Percentiles rank a stretch among this genome's conserved stretches.
Conservation (phyloP, 768 basidiomycete genomes). For the Auricularia cornea region DNA sequence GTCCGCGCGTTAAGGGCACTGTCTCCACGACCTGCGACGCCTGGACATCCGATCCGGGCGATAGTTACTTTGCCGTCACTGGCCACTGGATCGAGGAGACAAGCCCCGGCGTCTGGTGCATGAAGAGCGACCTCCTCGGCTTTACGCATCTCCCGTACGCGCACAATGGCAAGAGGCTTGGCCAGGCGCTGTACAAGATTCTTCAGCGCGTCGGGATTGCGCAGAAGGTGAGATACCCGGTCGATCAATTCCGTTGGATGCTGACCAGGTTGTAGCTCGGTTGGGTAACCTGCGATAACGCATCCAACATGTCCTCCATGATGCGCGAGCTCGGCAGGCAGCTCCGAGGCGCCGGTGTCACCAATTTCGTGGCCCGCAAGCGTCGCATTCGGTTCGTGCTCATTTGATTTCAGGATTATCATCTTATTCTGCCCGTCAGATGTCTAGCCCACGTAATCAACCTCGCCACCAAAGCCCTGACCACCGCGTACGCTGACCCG, state of each 20-base stretch:
- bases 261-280: too few species aligned
- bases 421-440: conserved; percentile 7
- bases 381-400: conserved; percentile 12
- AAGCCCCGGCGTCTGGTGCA: conserved; percentile 16
- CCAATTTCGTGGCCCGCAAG: conserved; percentile 4
- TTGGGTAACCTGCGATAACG: conserved; percentile 31
- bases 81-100: conserved; percentile 4
- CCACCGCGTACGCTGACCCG: conserved; percentile 18
- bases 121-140: conserved; percentile 24
- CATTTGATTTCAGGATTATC: background rate
- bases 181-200: conserved; percentile 32
- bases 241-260: too few species aligned
- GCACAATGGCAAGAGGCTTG: conserved; percentile 27
- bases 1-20: conserved; percentile 14
- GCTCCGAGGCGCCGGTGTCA: conserved; percentile 3
- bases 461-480: conserved; percentile 22
- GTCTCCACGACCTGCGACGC: conserved; percentile 31
- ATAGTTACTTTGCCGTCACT: conserved; percentile 1
- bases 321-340: conserved; percentile 11
- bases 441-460: conserved; percentile 30
- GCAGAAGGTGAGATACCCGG: too few species aligned
- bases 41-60: conserved; percentile 17
- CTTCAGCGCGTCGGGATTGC: conserved; percentile 18
- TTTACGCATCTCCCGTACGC: conserved; percentile 28
- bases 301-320: conserved; percentile 32